Evolutionary conservation across 2,329 filamentous ascomycete genomes (phyloP).

Genomic region (Xylaria sp.): DNA sequence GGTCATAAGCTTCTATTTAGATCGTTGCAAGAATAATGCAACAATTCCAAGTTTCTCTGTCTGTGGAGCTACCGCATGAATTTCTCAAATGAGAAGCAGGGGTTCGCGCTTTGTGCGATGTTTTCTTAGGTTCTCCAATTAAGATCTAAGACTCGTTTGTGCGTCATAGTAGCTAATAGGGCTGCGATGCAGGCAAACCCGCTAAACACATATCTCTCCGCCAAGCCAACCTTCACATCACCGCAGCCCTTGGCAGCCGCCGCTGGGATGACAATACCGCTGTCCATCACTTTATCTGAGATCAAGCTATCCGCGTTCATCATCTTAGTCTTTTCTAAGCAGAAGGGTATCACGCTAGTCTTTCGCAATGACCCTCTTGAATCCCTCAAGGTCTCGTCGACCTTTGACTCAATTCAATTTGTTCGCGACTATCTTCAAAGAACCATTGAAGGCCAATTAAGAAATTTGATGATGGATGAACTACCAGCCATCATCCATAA

Average conservation of each 20-base stretch:
- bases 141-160: slow-evolving; percentile 41
- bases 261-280: slow-evolving; percentile 93
- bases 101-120: slow-evolving; percentile 48
- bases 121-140: slow-evolving; percentile 39
- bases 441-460: slow-evolving; percentile 92
- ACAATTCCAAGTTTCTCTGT: slow-evolving; percentile 30
- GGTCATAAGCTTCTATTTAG: slow-evolving; percentile 24
- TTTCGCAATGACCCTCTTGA: slow-evolving; percentile 98
- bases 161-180: slow-evolving; percentile 59
- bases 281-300: slow-evolving; percentile 95
- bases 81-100: slow-evolving; percentile 49
- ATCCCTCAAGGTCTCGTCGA: slow-evolving; percentile 97
- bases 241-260: slow-evolving; percentile 91
- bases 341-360: slow-evolving; percentile 95
- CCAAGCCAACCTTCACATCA: slow-evolving; percentile 91
- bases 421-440: slow-evolving; percentile 96
- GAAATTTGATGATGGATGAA: slow-evolving; percentile 97
- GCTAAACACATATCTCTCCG: slow-evolving; percentile 92
- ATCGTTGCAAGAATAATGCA: slow-evolving; percentile 31
- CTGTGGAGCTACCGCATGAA: slow-evolving; percentile 52
- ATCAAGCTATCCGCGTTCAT: slow-evolving; percentile 97
- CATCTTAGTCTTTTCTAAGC: slow-evolving; percentile 95
- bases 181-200: slow-evolving; percentile 79
- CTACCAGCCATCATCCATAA: slow-evolving; percentile 95
- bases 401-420: slow-evolving; percentile 98